These are phyloP conservation scores for Huntiella savannae DNA, from an alignment of 2,329 filamentous ascomycete species.

Conservation along the genomic window DNA sequence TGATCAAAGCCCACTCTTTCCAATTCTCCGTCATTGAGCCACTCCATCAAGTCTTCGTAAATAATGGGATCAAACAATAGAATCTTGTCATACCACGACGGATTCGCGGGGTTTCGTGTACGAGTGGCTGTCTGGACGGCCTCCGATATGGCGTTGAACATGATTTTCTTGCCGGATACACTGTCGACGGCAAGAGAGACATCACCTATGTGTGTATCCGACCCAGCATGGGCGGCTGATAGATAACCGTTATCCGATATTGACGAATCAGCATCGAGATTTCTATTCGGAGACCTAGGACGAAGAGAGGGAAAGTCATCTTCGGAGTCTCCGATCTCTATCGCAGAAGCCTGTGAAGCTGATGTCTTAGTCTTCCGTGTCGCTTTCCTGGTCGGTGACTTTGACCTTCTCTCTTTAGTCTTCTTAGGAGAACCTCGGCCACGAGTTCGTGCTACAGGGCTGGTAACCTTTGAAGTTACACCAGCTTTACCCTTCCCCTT, in stretches of 20 bases:
- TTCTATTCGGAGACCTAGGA: not conserved
- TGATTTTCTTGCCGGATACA: conserved; percentile 22
- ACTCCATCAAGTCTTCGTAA: conserved; percentile 64
- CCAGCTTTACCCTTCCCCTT: no score
- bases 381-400: not conserved
- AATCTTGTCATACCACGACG: conserved; percentile 82
- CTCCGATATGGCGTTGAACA: conserved; percentile 35
- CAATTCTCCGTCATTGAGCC: conserved; percentile 59
- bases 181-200: conserved; percentile 22
- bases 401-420: not conserved
- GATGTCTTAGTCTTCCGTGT: conserved; percentile 1
- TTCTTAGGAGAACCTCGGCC: conserved; percentile 17
- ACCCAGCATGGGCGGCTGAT: not conserved
- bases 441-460: conserved; percentile 12
- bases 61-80: conserved; percentile 82
- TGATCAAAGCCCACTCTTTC: conserved; percentile 43
- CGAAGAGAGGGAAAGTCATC: not conserved
- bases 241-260: conserved; percentile 8
- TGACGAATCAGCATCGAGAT: not conserved
- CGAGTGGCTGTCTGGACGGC: conserved; percentile 33
- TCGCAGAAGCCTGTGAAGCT: conserved; percentile 1
- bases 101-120: conserved; percentile 28
- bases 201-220: conserved; percentile 26
- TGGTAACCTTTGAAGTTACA: not conserved
- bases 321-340: conserved; percentile 12